Evolutionary conservation across 139 green algal genomes (phyloP).

Genomic region (Coccomyxa sp.): DNA sequence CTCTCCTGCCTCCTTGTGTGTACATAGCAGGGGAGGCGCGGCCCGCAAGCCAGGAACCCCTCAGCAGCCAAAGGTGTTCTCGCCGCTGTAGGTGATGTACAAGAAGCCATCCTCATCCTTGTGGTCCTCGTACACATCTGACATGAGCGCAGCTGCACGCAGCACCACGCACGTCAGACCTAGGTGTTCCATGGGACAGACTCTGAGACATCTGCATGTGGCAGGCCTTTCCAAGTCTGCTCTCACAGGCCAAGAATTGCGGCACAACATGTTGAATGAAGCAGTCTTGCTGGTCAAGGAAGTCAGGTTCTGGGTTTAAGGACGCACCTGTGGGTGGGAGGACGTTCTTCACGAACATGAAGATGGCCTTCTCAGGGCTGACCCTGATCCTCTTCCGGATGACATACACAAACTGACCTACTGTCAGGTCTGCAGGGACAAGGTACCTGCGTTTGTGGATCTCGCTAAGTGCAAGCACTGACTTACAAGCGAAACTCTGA

Average conservation of each 20-base stretch:
- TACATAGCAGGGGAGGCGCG: too few species aligned
- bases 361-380: constrained; percentile 95
- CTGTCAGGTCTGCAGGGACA: constrained; percentile 93
- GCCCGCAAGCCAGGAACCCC: background rate
- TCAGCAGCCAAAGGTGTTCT: constrained; percentile 81
- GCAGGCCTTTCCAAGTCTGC: background rate
- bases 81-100: constrained; percentile 95
- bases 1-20: too few species aligned
- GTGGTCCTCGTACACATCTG: constrained; percentile 96
- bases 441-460: constrained; percentile 79
- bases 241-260: background rate
- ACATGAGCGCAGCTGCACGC: constrained; percentile 89
- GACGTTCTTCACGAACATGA: constrained; percentile 98
- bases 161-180: background rate
- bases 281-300: background rate
- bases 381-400: constrained; percentile 98
- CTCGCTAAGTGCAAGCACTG: too few species aligned
- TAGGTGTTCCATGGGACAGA: background rate
- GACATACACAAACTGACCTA: constrained; percentile 99
- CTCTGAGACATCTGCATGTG: background rate
- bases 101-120: constrained; percentile 99
- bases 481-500: background rate
- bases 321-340: constrained; percentile 86
- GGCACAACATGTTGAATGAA: background rate
- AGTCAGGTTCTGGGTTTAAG: background rate